Evolutionary conservation across 2,329 filamentous ascomycete genomes (phyloP).

Genomic region (Trichoderma sp.): DNA sequence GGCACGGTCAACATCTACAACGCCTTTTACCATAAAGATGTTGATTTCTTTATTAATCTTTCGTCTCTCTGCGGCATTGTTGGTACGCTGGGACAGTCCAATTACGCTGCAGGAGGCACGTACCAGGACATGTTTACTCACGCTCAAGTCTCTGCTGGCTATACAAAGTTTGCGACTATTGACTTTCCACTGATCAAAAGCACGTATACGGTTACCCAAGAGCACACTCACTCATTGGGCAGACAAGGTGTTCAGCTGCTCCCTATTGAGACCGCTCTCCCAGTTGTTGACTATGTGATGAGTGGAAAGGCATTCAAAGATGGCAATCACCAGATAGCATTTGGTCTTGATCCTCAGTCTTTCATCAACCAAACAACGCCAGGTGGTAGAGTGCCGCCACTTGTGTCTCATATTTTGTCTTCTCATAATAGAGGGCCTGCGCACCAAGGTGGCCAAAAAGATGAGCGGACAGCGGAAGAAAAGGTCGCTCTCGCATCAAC

Average conservation of each 20-base stretch:
- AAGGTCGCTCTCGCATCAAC: slow-evolving; percentile 3
- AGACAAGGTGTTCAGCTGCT: slow-evolving; percentile 7
- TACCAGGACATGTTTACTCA: slow-evolving; percentile 39
- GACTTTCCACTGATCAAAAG: slow-evolving; percentile 9
- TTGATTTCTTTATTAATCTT: slow-evolving; percentile 47
- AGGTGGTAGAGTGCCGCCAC: slow-evolving; percentile 4
- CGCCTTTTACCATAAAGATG: not conserved
- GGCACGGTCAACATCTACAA: slow-evolving; percentile 44
- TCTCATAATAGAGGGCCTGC: not conserved
- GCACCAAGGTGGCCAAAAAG: not conserved
- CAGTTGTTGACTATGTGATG: slow-evolving; percentile 20
- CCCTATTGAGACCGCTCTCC: slow-evolving; percentile 8
- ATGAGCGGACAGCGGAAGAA: slow-evolving; percentile 2
- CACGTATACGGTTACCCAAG: slow-evolving; percentile 1
- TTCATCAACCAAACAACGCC: slow-evolving; percentile 4
- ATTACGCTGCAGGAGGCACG: slow-evolving; percentile 45
- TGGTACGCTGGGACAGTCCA: slow-evolving; percentile 44
- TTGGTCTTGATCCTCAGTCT: slow-evolving; percentile 4
- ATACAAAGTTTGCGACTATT: not conserved
- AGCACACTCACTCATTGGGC: not conserved
- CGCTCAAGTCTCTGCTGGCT: not conserved
- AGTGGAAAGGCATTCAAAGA: slow-evolving; percentile 18
- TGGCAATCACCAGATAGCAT: slow-evolving; percentile 19
- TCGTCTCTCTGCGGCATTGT: slow-evolving; percentile 43
- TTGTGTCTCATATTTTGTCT: slow-evolving; percentile 10